Evolutionary conservation across 208 protist species (phyloP).

Genomic region (Trypanosomatidae sp.): DNA sequence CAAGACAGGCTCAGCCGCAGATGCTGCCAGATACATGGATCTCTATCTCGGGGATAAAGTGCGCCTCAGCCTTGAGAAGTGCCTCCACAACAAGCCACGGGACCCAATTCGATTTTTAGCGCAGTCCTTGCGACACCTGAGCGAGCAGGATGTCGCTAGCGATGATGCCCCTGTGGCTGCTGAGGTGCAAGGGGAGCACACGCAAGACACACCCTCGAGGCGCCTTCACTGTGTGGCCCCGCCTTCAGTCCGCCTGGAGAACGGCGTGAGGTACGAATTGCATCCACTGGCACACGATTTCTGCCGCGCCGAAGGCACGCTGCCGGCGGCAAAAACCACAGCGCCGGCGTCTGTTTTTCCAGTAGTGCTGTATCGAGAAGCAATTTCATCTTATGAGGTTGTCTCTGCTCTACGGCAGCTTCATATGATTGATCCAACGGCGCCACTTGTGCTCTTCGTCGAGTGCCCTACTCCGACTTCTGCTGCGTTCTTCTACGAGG

Average conservation of each 20-base stretch:
- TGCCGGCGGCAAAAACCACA: not conserved
- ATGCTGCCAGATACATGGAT: constrained; percentile 49
- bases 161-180: not conserved
- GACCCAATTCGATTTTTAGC: constrained; percentile 65
- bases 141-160: not conserved
- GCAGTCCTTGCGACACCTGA: constrained; percentile 28
- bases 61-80: constrained; percentile 47
- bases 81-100: constrained; percentile 40
- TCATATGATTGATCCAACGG: not conserved
- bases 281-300: constrained; percentile 14
- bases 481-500: constrained; percentile 69
- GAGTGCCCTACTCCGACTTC: constrained; percentile 52
- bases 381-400: constrained; percentile 18
- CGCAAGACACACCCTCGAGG: not conserved
- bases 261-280: constrained; percentile 6
- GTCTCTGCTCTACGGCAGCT: constrained; percentile 23
- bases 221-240: not conserved
- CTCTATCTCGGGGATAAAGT: constrained; percentile 44
- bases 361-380: constrained; percentile 13
- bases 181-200: not conserved
- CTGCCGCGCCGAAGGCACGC: not conserved
- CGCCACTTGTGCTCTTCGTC: constrained; percentile 53
- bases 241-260: not conserved
- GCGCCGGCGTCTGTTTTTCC: constrained; percentile 9
- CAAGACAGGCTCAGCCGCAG: constrained; percentile 14